Percentiles rank a stretch among this genome's conserved stretches.
Evolutionary conservation across 2,329 filamentous ascomycete genomes (phyloP).

Genomic region (Nannizzia gypsea): DNA sequence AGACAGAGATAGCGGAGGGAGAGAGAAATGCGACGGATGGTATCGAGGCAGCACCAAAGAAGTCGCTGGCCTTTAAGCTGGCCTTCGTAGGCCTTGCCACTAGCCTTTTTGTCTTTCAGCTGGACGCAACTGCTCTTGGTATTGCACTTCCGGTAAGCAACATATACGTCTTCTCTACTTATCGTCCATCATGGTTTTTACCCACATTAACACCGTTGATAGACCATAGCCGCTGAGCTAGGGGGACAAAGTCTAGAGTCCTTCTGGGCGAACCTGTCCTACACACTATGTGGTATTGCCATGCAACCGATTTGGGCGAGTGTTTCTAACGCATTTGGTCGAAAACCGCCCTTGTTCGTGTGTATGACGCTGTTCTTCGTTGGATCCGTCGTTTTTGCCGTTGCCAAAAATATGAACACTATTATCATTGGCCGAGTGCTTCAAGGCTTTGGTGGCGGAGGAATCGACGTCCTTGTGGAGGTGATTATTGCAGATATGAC

Average conservation of each 20-base stretch:
- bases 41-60: background rate
- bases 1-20: background rate
- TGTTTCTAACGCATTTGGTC: slow-evolving; percentile 43
- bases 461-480: slow-evolving; percentile 31
- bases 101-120: background rate
- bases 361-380: slow-evolving; percentile 33
- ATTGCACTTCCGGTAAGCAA: background rate
- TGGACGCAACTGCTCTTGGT: background rate
- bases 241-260: slow-evolving; percentile 42
- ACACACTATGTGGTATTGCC: slow-evolving; percentile 29
- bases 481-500: slow-evolving; percentile 36
- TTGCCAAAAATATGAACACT: slow-evolving; percentile 32
- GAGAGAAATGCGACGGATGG: background rate
- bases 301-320: slow-evolving; percentile 42
- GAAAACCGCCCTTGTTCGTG: slow-evolving; percentile 29
- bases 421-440: slow-evolving; percentile 36
- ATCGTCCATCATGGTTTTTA: background rate
- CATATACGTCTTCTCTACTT: background rate
- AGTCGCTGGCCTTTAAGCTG: background rate
- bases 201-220: background rate
- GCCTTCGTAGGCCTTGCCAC: background rate
- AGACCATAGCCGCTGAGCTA: slow-evolving; percentile 35
- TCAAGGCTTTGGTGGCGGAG: slow-evolving; percentile 37
- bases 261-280: slow-evolving; percentile 56
- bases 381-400: slow-evolving; percentile 31